Conservation (phyloP, 352 stramenopile species). For the Phytopythium mirpurense region DNA sequence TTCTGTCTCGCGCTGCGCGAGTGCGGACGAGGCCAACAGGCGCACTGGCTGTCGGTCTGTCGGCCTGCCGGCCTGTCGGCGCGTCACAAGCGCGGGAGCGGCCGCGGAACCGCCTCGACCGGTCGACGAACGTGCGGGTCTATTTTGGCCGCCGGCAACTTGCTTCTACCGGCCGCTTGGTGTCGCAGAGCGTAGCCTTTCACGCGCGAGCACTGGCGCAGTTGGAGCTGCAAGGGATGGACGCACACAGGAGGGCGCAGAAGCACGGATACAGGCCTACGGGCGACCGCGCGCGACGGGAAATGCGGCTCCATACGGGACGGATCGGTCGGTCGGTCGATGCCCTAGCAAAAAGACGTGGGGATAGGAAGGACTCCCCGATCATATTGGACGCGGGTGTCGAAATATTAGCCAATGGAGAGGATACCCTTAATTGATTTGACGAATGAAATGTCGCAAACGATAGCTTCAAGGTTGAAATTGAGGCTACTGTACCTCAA, state of each 20-base stretch:
- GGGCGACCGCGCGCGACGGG: neutral
- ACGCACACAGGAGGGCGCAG: too few species aligned
- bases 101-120: neutral
- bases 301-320: neutral
- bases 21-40: neutral
- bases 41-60: too few species aligned
- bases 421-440: neutral
- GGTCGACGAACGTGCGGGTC: neutral
- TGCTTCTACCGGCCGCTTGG: neutral
- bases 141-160: neutral
- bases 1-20: neutral
- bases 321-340: too few species aligned
- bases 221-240: too few species aligned
- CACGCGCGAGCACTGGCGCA: too few species aligned
- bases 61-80: neutral
- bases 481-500: constrained; percentile 1
- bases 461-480: neutral
- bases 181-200: neutral
- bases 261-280: neutral
- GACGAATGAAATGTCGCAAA: constrained; percentile 6
- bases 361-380: too few species aligned
- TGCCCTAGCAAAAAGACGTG: too few species aligned
- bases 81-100: neutral
- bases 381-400: too few species aligned
- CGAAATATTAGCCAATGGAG: neutral